Conservation (phyloP, 441 rosid species). For the Populus hybrid region DNA sequence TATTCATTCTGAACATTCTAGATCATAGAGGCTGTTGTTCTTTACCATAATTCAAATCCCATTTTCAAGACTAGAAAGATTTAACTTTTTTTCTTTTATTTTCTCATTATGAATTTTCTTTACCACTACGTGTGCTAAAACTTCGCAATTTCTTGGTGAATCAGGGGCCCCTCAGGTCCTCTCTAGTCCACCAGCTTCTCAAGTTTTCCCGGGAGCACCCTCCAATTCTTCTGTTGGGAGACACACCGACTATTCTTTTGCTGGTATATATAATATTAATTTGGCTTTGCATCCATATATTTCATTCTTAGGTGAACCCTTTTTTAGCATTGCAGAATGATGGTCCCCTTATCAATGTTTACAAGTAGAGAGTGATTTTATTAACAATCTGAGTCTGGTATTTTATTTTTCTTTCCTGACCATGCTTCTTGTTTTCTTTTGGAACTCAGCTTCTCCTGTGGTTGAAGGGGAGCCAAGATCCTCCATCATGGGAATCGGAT, state of each 20-base stretch:
- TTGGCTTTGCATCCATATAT: neutral
- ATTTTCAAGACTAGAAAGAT: neutral
- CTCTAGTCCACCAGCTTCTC: conserved; percentile 39
- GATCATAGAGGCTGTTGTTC: too few species aligned
- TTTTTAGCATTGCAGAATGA: too few species aligned
- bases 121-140: neutral
- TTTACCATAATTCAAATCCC: neutral
- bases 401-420: neutral
- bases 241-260: conserved; percentile 38
- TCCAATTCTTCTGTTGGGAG: conserved; percentile 37
- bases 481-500: conserved; percentile 41
- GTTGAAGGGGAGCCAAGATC: conserved; percentile 48
- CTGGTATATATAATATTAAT: conserved; percentile 33
- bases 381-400: neutral
- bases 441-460: conserved; percentile 42
- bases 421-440: neutral
- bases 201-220: conserved; percentile 39
- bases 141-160: conserved; percentile 26
- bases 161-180: conserved; percentile 27
- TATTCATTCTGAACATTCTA: neutral
- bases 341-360: too few species aligned
- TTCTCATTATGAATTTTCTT: neutral
- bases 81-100: too few species aligned
- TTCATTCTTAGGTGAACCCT: too few species aligned
- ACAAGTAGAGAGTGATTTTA: neutral